phyloP scores from a whole-genome alignment of 2,329 filamentous ascomycete genomes.

The Talaromyces sp. region DNA sequence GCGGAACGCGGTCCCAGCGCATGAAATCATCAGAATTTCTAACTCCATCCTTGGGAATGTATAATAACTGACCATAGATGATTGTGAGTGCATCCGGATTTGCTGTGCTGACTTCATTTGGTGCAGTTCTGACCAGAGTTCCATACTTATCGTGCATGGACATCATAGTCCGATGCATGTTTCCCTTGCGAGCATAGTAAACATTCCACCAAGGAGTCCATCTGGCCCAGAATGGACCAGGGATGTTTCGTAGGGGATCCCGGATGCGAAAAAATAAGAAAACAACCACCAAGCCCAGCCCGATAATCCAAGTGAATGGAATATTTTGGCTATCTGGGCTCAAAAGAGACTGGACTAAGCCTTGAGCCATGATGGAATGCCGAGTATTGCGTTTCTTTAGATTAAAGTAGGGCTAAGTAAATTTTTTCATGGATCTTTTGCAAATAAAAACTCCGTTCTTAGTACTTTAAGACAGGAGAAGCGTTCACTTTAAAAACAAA shows the following conservation, averaged over 20 bases:
- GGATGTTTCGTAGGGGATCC: background rate
- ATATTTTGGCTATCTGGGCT: background rate
- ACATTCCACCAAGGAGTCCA: background rate
- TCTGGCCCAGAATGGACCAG: background rate
- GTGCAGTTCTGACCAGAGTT: background rate
- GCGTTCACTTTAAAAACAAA: background rate
- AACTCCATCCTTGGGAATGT: background rate
- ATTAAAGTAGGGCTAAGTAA: too few relatives aligned
- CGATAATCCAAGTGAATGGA: background rate
- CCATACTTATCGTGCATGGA: conserved; percentile 1
- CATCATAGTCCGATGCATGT: background rate
- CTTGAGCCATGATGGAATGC: background rate
- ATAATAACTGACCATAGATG: background rate
- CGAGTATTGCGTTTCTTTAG: background rate
- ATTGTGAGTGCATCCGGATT: background rate
- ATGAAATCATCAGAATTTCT: background rate
- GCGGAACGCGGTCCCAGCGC: conserved; percentile 33
- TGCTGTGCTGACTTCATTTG: background rate
- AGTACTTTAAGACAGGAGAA: background rate
- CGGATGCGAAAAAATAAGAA: background rate
- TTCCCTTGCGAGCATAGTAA: background rate
- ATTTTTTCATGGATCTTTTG: too few relatives aligned
- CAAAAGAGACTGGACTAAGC: background rate
- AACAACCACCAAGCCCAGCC: background rate
- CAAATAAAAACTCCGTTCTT: background rate